phyloP scores from a whole-genome alignment of 257 asterid genomes.

The Solanum phureja region DNA sequence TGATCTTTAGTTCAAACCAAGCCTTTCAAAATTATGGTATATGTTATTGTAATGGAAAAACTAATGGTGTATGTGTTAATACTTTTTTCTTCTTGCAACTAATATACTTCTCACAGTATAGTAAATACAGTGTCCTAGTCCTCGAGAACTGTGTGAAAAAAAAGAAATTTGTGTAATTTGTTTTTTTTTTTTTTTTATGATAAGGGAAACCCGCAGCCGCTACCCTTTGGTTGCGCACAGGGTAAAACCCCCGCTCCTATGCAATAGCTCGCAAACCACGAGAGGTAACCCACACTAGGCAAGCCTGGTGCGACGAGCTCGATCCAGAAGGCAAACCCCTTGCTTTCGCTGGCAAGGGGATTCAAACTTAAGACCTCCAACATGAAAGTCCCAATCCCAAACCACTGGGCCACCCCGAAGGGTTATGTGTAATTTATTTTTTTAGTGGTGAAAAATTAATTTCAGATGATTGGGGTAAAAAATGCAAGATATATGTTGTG shows the following conservation, averaged over 20 bases:
- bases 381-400: too few species aligned
- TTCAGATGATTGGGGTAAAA: background rate
- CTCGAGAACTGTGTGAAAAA: background rate
- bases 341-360: too few species aligned
- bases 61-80: background rate
- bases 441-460: background rate
- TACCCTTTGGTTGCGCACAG: too few species aligned
- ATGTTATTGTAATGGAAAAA: background rate
- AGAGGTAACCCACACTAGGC: too few species aligned
- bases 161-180: background rate
- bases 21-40: background rate
- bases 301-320: too few species aligned
- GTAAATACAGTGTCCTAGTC: background rate
- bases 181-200: background rate
- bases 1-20: background rate
- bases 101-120: background rate
- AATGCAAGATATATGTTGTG: background rate
- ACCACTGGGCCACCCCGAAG: too few species aligned
- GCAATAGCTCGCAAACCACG: too few species aligned
- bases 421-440: background rate
- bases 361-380: too few species aligned
- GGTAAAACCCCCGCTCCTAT: too few species aligned
- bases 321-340: too few species aligned
- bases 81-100: background rate
- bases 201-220: too few species aligned